Evolutionary conservation across 176 grass and related monocot species (phyloP).

Genomic region (Zizania latifolia): DNA sequence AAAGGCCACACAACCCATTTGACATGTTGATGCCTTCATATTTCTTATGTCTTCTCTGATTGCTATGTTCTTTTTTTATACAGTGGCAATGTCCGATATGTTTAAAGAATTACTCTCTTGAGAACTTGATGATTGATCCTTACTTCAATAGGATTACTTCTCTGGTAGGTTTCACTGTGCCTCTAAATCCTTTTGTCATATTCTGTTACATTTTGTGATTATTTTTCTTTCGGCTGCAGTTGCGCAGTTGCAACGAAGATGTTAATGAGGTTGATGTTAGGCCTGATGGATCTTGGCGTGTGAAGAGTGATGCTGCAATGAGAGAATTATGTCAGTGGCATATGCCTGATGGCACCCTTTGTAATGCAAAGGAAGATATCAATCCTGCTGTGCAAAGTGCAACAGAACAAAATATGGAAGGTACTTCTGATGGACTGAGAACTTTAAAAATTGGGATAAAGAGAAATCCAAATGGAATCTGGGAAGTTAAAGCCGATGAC

Average conservation of each 20-base stretch:
- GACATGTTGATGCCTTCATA: constrained; percentile 4
- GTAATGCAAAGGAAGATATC: constrained; percentile 31
- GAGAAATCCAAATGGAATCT: constrained; percentile 64
- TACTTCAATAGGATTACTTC: constrained; percentile 94
- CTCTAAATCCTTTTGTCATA: constrained; percentile 16
- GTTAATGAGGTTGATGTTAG: constrained; percentile 94
- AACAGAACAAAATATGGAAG: constrained; percentile 58
- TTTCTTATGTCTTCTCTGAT: constrained; percentile 11
- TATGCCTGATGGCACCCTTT: constrained; percentile 69
- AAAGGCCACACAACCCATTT: neutral
- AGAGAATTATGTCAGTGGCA: constrained; percentile 82
- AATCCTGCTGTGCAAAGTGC: constrained; percentile 35
- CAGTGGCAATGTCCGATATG: constrained; percentile 99
- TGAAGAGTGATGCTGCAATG: constrained; percentile 63
- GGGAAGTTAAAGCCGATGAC: constrained; percentile 65
- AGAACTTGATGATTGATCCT: constrained; percentile 83
- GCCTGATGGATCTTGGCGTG: constrained; percentile 92
- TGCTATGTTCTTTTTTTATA: constrained; percentile 34
- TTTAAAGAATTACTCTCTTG: constrained; percentile 91
- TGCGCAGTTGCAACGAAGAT: constrained; percentile 76
- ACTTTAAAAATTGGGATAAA: constrained; percentile 77
- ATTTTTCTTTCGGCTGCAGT: constrained; percentile 40
- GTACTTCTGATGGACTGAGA: constrained; percentile 58
- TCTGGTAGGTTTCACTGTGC: constrained; percentile 52
- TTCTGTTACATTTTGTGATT: constrained; percentile 24